phyloP scores from a whole-genome alignment of 1,284 basidiomycete species.

The Athelia psychrophila region DNA sequence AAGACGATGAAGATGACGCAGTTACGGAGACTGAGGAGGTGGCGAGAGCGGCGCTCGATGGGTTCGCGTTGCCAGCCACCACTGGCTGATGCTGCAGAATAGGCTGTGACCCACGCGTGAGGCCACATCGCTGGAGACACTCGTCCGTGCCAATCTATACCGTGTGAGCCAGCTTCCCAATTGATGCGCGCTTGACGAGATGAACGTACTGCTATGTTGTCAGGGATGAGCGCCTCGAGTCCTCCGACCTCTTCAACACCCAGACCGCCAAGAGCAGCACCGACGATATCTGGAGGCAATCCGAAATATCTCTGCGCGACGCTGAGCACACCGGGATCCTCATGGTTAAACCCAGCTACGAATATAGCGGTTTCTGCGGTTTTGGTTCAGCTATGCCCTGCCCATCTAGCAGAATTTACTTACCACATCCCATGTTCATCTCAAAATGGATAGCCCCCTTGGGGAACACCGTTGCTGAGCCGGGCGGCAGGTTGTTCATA shows the following conservation, averaged over 20 bases:
- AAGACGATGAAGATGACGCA: too few species aligned
- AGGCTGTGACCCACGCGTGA: constrained; percentile 25
- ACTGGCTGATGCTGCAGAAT: constrained; percentile 30
- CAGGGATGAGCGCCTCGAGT: constrained; percentile 30
- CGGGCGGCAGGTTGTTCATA: constrained; percentile 26
- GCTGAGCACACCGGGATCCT: constrained; percentile 28
- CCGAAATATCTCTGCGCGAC: constrained; percentile 34
- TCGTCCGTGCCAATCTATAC: constrained; percentile 23
- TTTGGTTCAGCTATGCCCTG: too few species aligned
- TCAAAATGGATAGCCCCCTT: constrained; percentile 34
- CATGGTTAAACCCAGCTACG: constrained; percentile 28
- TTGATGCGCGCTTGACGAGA: too few species aligned
- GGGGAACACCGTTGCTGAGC: constrained; percentile 30
- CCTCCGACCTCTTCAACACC: constrained; percentile 28
- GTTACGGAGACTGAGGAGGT: too few species aligned
- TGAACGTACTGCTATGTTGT: constrained; percentile 24
- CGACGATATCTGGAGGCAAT: constrained; percentile 30
- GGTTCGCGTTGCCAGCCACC: constrained; percentile 27
- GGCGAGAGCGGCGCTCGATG: constrained; percentile 8
- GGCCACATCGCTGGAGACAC: constrained; percentile 29
- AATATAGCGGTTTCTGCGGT: constrained; percentile 12
- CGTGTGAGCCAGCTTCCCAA: too few species aligned
- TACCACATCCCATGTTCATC: constrained; percentile 28
- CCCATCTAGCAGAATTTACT: constrained; percentile 1
- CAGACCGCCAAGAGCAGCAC: constrained; percentile 29